These are phyloP conservation scores for Pythium periplocum DNA, from an alignment of 352 stramenopile genomes.

Conservation along the genomic window DNA sequence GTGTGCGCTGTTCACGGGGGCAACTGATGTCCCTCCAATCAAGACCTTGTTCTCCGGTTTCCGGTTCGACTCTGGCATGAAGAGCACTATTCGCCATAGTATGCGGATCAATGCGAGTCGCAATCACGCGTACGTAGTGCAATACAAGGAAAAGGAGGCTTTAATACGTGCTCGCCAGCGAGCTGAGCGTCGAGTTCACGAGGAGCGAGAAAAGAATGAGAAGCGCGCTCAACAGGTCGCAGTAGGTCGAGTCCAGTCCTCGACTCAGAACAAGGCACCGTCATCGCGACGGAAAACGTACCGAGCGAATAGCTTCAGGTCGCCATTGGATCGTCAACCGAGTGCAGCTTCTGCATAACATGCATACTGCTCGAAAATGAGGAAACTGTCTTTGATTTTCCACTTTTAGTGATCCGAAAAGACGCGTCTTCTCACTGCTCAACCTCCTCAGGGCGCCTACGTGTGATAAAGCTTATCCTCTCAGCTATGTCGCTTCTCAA, in stretches of 20 bases:
- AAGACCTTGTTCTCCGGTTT: constrained; percentile 55
- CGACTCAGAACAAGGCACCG: constrained; percentile 32
- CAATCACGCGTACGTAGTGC: constrained; percentile 60
- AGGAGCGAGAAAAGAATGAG: constrained; percentile 62
- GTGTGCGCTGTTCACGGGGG: constrained; percentile 33
- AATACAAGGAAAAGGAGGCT: constrained; percentile 57
- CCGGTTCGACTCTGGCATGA: constrained; percentile 68
- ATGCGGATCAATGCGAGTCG: constrained; percentile 76
- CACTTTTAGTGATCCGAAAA: too few relatives aligned
- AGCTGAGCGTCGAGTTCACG: constrained; percentile 59
- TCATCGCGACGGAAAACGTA: constrained; percentile 42
- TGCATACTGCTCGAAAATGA: too few relatives aligned
- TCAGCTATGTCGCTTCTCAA: constrained; percentile 48
- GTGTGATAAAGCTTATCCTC: background rate
- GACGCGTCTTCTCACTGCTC: background rate
- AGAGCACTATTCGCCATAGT: constrained; percentile 62
- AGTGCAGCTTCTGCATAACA: background rate
- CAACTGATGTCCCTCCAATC: constrained; percentile 33
- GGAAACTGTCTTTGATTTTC: too few relatives aligned
- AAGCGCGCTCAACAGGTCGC: constrained; percentile 47
- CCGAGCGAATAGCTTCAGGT: constrained; percentile 40
- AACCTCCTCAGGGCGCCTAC: background rate
- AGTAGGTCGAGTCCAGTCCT: constrained; percentile 9
- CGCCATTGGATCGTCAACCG: constrained; percentile 27
- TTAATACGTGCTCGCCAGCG: constrained; percentile 42